These are phyloP conservation scores for Kappamyces sp. DNA, from an alignment of 192 early-diverging fungal species.

Conservation along the genomic window DNA sequence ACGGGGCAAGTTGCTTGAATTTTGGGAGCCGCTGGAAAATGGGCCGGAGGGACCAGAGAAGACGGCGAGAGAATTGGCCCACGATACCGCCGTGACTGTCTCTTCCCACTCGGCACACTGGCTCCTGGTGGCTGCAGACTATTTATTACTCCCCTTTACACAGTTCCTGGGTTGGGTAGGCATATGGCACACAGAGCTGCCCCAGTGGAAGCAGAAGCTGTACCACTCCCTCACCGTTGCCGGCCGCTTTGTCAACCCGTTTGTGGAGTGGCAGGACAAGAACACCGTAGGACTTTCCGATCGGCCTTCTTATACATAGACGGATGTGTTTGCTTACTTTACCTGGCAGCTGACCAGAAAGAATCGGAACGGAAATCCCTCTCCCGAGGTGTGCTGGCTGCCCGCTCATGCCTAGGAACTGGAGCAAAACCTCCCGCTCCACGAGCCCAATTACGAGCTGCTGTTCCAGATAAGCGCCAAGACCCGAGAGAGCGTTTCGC, in stretches of 20 bases:
- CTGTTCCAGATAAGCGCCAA: neutral
- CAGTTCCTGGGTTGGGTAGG: neutral
- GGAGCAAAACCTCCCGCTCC: constrained; percentile 20
- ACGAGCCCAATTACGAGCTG: constrained; percentile 28
- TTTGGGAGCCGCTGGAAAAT: too few relatives aligned
- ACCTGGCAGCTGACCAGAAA: constrained; percentile 31
- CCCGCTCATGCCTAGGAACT: constrained; percentile 9
- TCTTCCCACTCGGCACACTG: too few relatives aligned
- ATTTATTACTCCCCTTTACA: neutral
- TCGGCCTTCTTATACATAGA: neutral
- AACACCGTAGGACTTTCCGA: constrained; percentile 14
- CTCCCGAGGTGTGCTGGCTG: constrained; percentile 11
- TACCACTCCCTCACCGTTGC: constrained; percentile 30
- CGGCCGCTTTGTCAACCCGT: constrained; percentile 56
- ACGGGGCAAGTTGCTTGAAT: too few relatives aligned
- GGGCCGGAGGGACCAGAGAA: too few relatives aligned
- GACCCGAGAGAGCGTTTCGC: constrained; percentile 13
- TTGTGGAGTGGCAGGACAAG: constrained; percentile 47
- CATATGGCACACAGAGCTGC: neutral
- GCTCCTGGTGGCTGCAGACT: neutral
- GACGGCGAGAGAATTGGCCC: too few relatives aligned
- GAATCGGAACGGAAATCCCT: constrained; percentile 33
- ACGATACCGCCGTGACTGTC: too few relatives aligned
- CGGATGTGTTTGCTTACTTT: constrained; percentile 31
- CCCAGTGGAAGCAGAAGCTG: constrained; percentile 23